Base-by-base conservation (phyloP, 345 rosid genomes). In the Diplotaxis tenuifolia region DNA sequence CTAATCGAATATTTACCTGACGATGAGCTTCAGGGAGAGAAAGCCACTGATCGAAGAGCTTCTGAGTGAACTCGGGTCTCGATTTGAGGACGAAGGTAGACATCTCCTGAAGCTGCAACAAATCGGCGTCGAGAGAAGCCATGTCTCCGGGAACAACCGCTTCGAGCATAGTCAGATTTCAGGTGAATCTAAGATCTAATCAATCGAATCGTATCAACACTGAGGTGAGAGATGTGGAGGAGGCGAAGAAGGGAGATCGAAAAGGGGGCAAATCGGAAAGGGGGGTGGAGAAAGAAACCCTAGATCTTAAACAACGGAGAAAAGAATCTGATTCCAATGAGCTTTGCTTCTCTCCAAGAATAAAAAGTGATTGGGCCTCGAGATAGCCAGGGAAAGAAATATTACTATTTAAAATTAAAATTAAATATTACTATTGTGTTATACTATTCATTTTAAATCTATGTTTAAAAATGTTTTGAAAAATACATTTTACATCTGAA, bases 41-140 rank as follows among this genome's bases (percentile, higher is more conserved):
- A 60, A 95, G 96, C 99, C 99, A 92, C 85, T 88, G 96, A 55
- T 90, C 93, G 75, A 90, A 95, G 70, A 95, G 91, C 75, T 75
- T 82, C 75, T 86, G 92, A 0, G 88, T 86, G 74, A 92, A 90
- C 66, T 80, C 86, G 9, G 96, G 90, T 72, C 85, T 83, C 15
- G 96, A 86, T 83, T 90, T 88, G 50, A 95, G 81, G 12, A 83
- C 87, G 60, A 81, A 67, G 0, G 99, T 88, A 55, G 98, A 79
- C 78, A 94, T 78, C 84, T 95, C 98, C 49, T 69, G 90, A 1
- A 95, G 84, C 86, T 88, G 98, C 76, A 95, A 81, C 71, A 90
- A 67, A 78, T 95, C 99, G 66, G 92, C 84, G 40, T 94, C 96
- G 65, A 94, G 64, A 76, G 73, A 80, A 63, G 87, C 79, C 85